Percentiles rank a stretch among this genome's conserved stretches.
phyloP scores from a whole-genome alignment of 208 protist species.

The Leishmania amazonensis region DNA sequence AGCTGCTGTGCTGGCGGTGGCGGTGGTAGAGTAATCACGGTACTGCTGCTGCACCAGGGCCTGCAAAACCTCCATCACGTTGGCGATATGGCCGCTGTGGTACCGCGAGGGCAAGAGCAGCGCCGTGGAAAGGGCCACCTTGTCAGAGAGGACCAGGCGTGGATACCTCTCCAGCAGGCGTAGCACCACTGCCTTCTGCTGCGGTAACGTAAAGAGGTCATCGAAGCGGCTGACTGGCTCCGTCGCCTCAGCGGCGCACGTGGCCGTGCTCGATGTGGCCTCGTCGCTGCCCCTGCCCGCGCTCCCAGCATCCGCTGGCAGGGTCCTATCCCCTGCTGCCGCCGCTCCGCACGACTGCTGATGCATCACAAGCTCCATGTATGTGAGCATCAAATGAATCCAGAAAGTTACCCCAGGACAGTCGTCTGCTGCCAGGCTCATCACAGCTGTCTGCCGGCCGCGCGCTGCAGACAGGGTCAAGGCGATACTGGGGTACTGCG shows the following conservation, averaged over 20 bases:
- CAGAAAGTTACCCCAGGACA: conserved; percentile 55
- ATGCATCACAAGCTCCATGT: conserved; percentile 35
- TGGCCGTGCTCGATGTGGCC: neutral
- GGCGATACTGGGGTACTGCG: conserved; percentile 64
- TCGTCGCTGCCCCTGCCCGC: neutral
- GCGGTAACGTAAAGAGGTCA: conserved; percentile 16
- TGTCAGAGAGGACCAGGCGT: conserved; percentile 52
- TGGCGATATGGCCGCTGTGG: conserved; percentile 34
- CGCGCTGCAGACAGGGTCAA: conserved; percentile 55
- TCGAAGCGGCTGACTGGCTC: conserved; percentile 20
- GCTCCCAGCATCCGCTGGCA: neutral
- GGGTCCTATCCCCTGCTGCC: neutral
- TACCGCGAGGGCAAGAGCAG: conserved; percentile 54
- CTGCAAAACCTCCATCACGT: conserved; percentile 43
- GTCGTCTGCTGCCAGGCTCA: conserved; percentile 15
- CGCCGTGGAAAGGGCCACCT: conserved; percentile 48
- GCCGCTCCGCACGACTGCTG: conserved; percentile 3
- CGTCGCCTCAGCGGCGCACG: neutral
- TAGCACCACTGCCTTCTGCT: conserved; percentile 36
- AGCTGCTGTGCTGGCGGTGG: neutral
- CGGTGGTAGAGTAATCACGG: neutral
- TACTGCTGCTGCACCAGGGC: conserved; percentile 57
- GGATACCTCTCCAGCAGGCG: conserved; percentile 40
- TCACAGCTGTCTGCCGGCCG: conserved; percentile 8
- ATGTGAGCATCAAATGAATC: conserved; percentile 57